These are phyloP conservation scores for Nothomitra cinnamomea DNA, from an alignment of 2,329 filamentous ascomycete genomes.

Conservation along the genomic window DNA sequence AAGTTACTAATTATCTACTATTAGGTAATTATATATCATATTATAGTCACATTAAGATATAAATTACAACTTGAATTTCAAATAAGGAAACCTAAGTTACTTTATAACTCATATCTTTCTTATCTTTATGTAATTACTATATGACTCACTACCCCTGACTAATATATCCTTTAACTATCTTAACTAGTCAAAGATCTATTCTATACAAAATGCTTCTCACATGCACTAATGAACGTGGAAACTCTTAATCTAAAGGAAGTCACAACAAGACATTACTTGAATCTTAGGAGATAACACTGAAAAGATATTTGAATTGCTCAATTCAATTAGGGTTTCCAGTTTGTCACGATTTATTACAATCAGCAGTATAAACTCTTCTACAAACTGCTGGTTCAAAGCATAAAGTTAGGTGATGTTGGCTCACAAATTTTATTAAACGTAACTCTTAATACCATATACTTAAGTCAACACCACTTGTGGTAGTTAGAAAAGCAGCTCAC, in stretches of 20 bases:
- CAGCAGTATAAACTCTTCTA: neutral
- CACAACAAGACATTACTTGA: neutral
- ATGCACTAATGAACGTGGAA: too few species aligned
- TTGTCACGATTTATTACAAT: neutral
- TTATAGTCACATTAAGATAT: too few species aligned
- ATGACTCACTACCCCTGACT: too few species aligned
- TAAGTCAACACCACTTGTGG: neutral
- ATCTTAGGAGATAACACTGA: neutral
- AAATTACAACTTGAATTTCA: too few species aligned
- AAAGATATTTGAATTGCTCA: neutral
- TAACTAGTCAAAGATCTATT: too few species aligned
- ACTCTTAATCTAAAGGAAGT: neutral
- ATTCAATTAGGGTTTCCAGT: neutral
- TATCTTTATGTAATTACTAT: too few species aligned
- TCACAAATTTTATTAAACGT: slow-evolving; percentile 5
- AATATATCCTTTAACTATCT: too few species aligned
- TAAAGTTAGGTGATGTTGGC: slow-evolving; percentile 4
- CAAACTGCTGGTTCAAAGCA: neutral
- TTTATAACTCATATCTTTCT: too few species aligned
- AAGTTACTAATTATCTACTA: too few species aligned
- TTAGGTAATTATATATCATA: too few species aligned
- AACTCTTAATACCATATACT: slow-evolving; percentile 6
- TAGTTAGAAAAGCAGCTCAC: slow-evolving; percentile 2
- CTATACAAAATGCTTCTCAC: too few species aligned
- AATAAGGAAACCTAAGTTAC: too few species aligned